Evolutionary conservation across 2,329 filamentous ascomycete genomes (phyloP).

Genomic region (Cladophialophora carrionii): DNA sequence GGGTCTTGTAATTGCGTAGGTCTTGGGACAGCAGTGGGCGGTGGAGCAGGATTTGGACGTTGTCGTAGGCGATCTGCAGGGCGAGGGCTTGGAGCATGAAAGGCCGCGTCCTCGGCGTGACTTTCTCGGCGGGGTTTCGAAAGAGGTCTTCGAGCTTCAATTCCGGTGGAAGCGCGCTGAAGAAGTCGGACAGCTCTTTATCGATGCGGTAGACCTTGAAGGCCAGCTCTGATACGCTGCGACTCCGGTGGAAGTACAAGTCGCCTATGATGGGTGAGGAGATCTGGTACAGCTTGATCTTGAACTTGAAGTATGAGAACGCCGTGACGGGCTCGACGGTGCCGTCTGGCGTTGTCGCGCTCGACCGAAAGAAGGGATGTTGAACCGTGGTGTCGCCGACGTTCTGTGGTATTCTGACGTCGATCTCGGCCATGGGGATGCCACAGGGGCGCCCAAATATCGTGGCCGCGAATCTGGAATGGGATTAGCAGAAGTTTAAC

Average conservation of each 20-base stretch:
- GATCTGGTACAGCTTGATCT: constrained; percentile 34
- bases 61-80: constrained; percentile 51
- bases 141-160: constrained; percentile 28
- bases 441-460: constrained; percentile 30
- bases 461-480: constrained; percentile 26
- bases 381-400: constrained; percentile 28
- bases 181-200: constrained; percentile 25
- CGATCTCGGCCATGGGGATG: constrained; percentile 24
- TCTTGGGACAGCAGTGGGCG: constrained; percentile 46
- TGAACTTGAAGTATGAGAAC: constrained; percentile 33
- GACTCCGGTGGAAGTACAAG: constrained; percentile 31
- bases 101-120: constrained; percentile 27
- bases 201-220: constrained; percentile 28
- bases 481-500: background rate
- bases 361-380: constrained; percentile 29
- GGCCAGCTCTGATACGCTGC: constrained; percentile 22
- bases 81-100: constrained; percentile 47
- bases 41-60: constrained; percentile 49
- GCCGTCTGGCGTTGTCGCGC: constrained; percentile 26
- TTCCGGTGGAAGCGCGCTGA: constrained; percentile 28
- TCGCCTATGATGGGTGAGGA: constrained; percentile 32
- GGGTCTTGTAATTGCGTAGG: constrained; percentile 21
- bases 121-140: constrained; percentile 15
- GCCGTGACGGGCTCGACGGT: constrained; percentile 29
- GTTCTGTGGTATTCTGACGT: constrained; percentile 29